Evolutionary conservation across 2,329 filamentous ascomycete species (phyloP), one percentile per base, ranked within the genome.

Genomic region (Colletotrichum horii): DNA sequence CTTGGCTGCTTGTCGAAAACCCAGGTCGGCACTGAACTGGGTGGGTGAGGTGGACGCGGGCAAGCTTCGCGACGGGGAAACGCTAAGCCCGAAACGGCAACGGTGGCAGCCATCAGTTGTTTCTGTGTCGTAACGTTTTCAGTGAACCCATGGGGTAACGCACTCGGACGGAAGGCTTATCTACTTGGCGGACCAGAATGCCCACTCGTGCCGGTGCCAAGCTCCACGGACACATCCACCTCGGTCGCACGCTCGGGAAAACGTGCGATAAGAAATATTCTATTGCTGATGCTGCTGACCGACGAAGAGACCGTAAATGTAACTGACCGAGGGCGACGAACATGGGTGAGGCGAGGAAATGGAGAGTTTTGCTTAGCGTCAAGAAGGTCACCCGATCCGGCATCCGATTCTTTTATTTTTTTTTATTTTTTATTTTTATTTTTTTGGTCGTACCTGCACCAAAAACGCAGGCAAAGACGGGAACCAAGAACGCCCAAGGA

Each of bases 91-190:
- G 34, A 68, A 22, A n/a, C 32, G 65, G 70, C 22, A 65, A 68
- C 6, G 19, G 12, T 15, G 55, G n/a, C 56, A 36, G 64, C 36
- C 64, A 75, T 75, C 73, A 75, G 56, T 36, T 73, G 73, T 73
- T 75, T 75, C 73, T 75, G 73, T 75, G 28, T 73, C 56, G 73
- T 75, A 75, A 75, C 73, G 70, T 55, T 75, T 75, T 75, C 70
- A 48, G 64, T 52, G 73, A 75, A 73, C 73, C 73, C 73, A 75
- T 75, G 73, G 73, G 73, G 73, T 75, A 75, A 70, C 24, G 60
- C 28, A 38, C 32, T 68, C 43, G 70, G 62, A 26, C 58, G 19
- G 58, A 73, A 73, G 73, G 73, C 73, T 75, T 75, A 75, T 75
- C 73, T 75, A 48, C 73, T 75, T 75, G 73, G 73, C 73, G 65